A percentile compares a stretch with the other conserved stretches of the same genome.
phyloP scores from a whole-genome alignment of 805 yeast genomes.

The Saturnispora zaruensis region DNA sequence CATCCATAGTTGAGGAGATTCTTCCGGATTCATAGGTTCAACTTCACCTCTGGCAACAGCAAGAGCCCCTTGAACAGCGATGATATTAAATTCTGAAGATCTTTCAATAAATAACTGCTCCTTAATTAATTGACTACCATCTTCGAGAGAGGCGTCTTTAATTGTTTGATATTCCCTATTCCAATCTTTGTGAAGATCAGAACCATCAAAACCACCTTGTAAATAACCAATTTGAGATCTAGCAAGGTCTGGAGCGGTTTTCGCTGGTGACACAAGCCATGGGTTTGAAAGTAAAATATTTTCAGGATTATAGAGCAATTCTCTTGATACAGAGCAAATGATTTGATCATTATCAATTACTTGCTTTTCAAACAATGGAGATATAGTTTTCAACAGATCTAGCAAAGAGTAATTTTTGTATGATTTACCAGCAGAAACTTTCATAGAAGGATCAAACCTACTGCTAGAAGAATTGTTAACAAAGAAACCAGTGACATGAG shows the following conservation, averaged over 20 bases:
- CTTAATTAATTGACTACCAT: constrained; percentile 53
- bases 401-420: constrained; percentile 38
- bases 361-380: constrained; percentile 52
- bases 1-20: constrained; percentile 51
- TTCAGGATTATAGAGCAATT: constrained; percentile 53
- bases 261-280: constrained; percentile 49
- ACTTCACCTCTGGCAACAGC: constrained; percentile 67
- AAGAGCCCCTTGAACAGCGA: constrained; percentile 74
- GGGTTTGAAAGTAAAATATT: constrained; percentile 58
- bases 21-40: constrained; percentile 73
- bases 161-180: constrained; percentile 84
- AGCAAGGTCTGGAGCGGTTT: constrained; percentile 43
- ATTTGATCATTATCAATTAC: constrained; percentile 43
- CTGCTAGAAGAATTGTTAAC: constrained; percentile 60
- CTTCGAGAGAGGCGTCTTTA: constrained; percentile 54
- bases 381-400: constrained; percentile 53
- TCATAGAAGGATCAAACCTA: constrained; percentile 60
- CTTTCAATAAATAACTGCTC: constrained; percentile 69
- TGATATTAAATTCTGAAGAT: constrained; percentile 64
- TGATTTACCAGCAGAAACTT: constrained; percentile 18
- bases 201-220: constrained; percentile 51
- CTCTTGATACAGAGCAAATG: constrained; percentile 38
- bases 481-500: constrained; percentile 71
- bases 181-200: constrained; percentile 63
- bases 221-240: constrained; percentile 50